These are phyloP conservation scores for Meyerozyma guilliermondii DNA, from an alignment of 1,139 yeast species.

Conservation along the genomic window DNA sequence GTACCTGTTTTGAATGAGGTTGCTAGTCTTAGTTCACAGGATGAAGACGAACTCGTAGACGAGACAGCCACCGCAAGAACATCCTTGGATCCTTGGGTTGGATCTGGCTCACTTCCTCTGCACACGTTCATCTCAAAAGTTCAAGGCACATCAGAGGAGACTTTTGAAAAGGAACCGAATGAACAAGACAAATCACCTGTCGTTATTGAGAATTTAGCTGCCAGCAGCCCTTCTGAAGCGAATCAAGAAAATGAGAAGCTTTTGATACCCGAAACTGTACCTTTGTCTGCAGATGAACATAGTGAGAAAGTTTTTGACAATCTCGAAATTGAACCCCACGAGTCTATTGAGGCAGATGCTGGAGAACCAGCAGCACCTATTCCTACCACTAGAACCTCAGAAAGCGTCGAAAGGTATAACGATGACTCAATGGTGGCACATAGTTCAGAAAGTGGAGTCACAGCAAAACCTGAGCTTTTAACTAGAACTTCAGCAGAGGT, in stretches of 20 bases:
- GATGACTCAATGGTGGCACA: too few relatives aligned
- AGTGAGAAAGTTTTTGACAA: neutral
- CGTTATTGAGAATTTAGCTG: neutral
- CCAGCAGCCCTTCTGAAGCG: neutral
- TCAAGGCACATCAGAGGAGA: neutral
- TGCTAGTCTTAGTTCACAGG: neutral
- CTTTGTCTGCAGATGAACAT: neutral
- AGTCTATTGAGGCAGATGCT: neutral
- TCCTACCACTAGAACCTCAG: neutral
- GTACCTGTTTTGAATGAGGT: neutral
- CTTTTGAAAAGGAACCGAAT: neutral
- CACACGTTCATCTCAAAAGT: neutral
- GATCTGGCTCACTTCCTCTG: neutral
- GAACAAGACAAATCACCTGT: neutral
- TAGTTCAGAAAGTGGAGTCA: too few relatives aligned
- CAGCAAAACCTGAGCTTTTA: too few relatives aligned
- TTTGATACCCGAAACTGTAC: neutral
- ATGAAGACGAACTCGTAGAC: neutral
- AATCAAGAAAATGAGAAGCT: neutral
- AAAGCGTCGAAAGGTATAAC: too few relatives aligned
- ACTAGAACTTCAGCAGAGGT: too few relatives aligned
- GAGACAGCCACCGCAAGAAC: neutral
- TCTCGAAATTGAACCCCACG: neutral
- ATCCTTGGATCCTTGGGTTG: neutral
- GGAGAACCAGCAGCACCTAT: neutral